A percentile compares a stretch with the other conserved stretches of the same genome.
phyloP scores from a whole-genome alignment of 139 green algal genomes.

The Chlorella sp. region DNA sequence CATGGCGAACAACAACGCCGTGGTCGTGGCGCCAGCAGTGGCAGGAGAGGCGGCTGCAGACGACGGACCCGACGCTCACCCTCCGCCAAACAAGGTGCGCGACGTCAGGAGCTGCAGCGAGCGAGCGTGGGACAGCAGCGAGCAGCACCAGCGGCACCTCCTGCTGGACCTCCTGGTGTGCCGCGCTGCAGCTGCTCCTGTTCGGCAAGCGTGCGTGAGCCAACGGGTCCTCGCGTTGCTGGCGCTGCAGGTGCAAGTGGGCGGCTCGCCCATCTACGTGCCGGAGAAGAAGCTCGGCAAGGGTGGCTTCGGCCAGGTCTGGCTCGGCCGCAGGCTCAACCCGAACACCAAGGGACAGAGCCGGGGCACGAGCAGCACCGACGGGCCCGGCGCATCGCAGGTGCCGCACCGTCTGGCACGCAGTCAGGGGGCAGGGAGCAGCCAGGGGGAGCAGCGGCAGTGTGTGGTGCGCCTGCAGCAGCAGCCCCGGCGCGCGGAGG shows the following conservation, averaged over 20 bases:
- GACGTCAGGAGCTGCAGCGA: background rate
- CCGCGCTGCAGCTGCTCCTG: background rate
- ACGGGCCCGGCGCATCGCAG: conserved; percentile 12
- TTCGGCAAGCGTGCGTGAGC: background rate
- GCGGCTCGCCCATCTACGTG: conserved; percentile 76
- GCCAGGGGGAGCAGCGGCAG: too few relatives aligned
- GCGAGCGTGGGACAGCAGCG: background rate
- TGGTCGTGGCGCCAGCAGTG: background rate
- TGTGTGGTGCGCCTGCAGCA: too few relatives aligned
- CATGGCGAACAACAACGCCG: background rate
- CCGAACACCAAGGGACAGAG: background rate
- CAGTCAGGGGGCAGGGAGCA: background rate
- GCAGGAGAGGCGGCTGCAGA: background rate
- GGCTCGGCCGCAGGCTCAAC: background rate
- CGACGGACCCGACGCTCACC: conserved; percentile 7
- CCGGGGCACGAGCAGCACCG: background rate
- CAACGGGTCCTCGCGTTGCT: background rate
- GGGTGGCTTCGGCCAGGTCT: conserved; percentile 75
- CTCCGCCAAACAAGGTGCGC: conserved; percentile 6
- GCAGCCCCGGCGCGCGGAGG: too few relatives aligned
- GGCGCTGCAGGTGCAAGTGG: conserved; percentile 68
- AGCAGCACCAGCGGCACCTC: background rate
- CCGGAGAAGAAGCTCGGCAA: conserved; percentile 90
- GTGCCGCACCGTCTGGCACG: conserved; percentile 1
- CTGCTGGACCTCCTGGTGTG: too few relatives aligned